Evolutionary conservation across 305 asterid genomes (phyloP), one percentile per base, ranked within the genome.

Genomic region (Rubia occidens): DNA sequence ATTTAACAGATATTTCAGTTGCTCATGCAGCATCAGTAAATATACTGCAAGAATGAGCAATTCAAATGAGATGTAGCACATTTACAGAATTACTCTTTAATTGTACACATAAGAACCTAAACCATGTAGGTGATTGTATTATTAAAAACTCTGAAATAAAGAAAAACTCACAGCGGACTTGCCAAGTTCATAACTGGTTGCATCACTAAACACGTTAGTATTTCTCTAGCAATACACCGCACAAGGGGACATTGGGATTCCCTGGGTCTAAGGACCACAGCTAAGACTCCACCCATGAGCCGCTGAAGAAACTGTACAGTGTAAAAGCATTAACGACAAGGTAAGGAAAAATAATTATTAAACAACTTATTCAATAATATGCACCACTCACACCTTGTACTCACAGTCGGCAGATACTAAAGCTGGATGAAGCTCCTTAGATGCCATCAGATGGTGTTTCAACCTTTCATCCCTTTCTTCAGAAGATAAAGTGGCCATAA

Each of bases 391-490:
- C 93, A 95, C 97, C 99, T 95, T 95, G 95, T 91, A 91, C 96
- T 95, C 99, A 89, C 95, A 78, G 82, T 91, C 99, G 70, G 97
- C 68, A 74, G 97, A 89, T 79, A 89, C 80, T 88, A 95, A 80
- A 75, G 99, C 99, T 76, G 99, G 99, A 81, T 95, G 99, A 76
- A 95, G 97, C 83, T 95, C 96, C 82, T 89, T 87, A 66, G 96
- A 84, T 76, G 79, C 75, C 79, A 89, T 71, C 58, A 91, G 88
- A 77, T 91, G 94, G 83, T 89, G 89, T 79, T 89, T 95, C 85
- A 95, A 82, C 85, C 99, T 88, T 71, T 91, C 99, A 82, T 95
- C 99, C 84, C 97, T 89, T 86, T 91, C 91, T 83, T 91, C 96
- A 68, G 90, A 95, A 83, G 97, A 95, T 85, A 95, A 81, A 49